Conservation (phyloP, 495 filamentous ascomycete genomes). For the Aspergillus incahuasiensis region DNA sequence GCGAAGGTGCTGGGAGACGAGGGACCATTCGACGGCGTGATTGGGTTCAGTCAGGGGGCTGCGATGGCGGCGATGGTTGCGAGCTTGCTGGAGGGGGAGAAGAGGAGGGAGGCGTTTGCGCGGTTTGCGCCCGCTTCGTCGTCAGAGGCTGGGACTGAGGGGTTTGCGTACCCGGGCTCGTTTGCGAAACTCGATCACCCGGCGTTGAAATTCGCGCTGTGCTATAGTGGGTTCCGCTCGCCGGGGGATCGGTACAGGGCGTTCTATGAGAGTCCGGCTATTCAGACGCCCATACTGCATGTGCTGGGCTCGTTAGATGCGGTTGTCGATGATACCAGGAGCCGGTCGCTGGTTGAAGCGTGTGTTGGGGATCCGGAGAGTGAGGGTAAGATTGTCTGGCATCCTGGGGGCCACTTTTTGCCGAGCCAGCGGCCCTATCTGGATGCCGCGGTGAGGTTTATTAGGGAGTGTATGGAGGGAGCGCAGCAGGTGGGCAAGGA, state of each 20-base stretch:
- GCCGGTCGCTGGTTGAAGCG: constrained; percentile 58
- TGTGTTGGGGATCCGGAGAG: constrained; percentile 52
- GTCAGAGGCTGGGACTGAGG: constrained; percentile 20
- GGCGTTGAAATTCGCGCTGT: constrained; percentile 70
- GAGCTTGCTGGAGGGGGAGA: constrained; percentile 56
- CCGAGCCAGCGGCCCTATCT: constrained; percentile 77
- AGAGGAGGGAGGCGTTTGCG: constrained; percentile 44
- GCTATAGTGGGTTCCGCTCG: constrained; percentile 75
- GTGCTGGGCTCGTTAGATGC: constrained; percentile 81
- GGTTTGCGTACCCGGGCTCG: constrained; percentile 44
- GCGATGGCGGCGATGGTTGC: constrained; percentile 60
- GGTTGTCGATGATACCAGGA: constrained; percentile 76
- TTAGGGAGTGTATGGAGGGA: constrained; percentile 53
- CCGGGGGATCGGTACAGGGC: constrained; percentile 55
- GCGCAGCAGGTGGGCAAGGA: constrained; percentile 25
- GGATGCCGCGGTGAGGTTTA: constrained; percentile 67
- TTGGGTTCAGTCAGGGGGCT: constrained; percentile 74
- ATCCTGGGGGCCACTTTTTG: constrained; percentile 92
- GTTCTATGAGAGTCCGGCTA: constrained; percentile 67
- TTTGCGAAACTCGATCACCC: constrained; percentile 49
- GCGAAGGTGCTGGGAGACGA: constrained; percentile 55
- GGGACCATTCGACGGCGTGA: constrained; percentile 64
- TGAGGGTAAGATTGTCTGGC: constrained; percentile 63
- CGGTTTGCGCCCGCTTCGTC: constrained; percentile 13
- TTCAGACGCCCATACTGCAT: constrained; percentile 75